A percentile compares a stretch with the other conserved stretches of the same genome.
Conservation (phyloP, 768 basidiomycete species). For the Agaricus sinodeliciosus region DNA sequence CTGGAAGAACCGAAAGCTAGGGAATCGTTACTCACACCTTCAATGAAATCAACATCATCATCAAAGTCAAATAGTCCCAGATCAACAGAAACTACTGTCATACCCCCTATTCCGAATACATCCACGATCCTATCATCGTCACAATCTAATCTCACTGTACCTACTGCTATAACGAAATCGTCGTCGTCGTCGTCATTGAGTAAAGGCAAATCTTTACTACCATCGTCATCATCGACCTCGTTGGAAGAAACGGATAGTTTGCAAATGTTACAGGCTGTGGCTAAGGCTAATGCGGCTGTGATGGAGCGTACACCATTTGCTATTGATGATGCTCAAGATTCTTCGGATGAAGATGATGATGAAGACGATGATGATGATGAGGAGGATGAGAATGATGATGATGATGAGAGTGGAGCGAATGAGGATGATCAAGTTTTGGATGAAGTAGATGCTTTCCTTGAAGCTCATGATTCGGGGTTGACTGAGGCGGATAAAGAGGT, state of each 20-base stretch:
- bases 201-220: slow-evolving; percentile 20
- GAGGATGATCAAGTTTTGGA: slow-evolving; percentile 68
- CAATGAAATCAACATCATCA: slow-evolving; percentile 53
- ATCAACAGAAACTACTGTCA: slow-evolving; percentile 4
- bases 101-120: not conserved
- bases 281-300: slow-evolving; percentile 75
- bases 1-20: slow-evolving; percentile 85
- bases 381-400: slow-evolving; percentile 68
- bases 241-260: slow-evolving; percentile 29
- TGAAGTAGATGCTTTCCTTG: slow-evolving; percentile 60
- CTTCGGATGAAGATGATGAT: slow-evolving; percentile 65
- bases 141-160: slow-evolving; percentile 22
- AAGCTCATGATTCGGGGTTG: slow-evolving; percentile 85
- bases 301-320: slow-evolving; percentile 94
- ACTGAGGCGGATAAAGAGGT: slow-evolving; percentile 74
- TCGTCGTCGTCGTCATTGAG: slow-evolving; percentile 26
- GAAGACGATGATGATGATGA: slow-evolving; percentile 73
- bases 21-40: slow-evolving; percentile 76
- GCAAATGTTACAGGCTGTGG: slow-evolving; percentile 60
- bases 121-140: slow-evolving; percentile 7
- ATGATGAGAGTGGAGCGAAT: slow-evolving; percentile 58
- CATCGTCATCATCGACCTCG: slow-evolving; percentile 16
- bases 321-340: slow-evolving; percentile 88
- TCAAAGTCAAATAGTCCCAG: slow-evolving; percentile 30
- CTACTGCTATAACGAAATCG: slow-evolving; percentile 22